These are phyloP conservation scores for Cadophora sp. DNA, from an alignment of 2,329 filamentous ascomycete genomes.

Conservation along the genomic window DNA sequence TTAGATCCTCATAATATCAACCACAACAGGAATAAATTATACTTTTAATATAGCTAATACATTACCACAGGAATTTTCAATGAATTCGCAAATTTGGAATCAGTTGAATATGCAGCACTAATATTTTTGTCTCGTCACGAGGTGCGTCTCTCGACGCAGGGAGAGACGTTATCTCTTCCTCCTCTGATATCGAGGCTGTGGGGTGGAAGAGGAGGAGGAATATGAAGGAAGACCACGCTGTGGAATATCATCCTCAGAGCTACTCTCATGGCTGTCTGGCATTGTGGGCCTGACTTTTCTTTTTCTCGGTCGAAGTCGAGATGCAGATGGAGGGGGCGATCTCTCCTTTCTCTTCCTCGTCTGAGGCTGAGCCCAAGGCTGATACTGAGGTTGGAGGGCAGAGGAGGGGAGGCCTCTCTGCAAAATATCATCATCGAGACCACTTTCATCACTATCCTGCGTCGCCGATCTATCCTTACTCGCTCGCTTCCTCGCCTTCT, in stretches of 20 bases:
- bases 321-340: neutral
- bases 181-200: no score
- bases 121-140: no score
- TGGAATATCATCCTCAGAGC: neutral
- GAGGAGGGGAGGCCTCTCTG: neutral
- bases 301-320: neutral
- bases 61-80: no score
- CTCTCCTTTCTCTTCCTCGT: conserved; percentile 2
- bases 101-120: no score
- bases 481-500: conserved; percentile 5
- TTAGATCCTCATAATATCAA: no score
- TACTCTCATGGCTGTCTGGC: neutral
- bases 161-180: no score
- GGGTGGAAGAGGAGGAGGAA: neutral
- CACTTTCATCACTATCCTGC: conserved; percentile 19
- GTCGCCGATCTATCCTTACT: neutral
- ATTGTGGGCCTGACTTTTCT: neutral
- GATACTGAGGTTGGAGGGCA: neutral
- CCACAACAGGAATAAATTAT: no score
- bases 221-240: neutral
- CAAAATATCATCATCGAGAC: conserved; percentile 27
- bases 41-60: no score
- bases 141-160: no score
- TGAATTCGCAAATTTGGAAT: no score
- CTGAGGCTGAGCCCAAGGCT: neutral